Percentiles rank a stretch among this genome's conserved stretches.
These are phyloP conservation scores for Suillus placidus DNA, from an alignment of 768 basidiomycete genomes.

Conservation along the genomic window DNA sequence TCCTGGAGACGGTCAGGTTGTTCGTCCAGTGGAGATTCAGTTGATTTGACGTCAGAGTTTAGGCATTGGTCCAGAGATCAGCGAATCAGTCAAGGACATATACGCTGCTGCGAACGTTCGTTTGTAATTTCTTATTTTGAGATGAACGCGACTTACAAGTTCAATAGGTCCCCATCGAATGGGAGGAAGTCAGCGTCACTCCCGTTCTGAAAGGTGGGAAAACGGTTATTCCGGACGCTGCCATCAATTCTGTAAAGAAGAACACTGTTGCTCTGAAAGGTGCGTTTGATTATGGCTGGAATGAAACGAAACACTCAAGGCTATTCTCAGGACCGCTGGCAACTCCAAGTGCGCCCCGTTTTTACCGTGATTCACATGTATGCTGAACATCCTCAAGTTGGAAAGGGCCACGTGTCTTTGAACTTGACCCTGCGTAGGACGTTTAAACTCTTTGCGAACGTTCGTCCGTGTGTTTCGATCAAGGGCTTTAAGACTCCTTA, in stretches of 20 bases:
- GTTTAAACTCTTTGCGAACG: constrained; percentile 98
- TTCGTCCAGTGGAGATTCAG: constrained; percentile 24
- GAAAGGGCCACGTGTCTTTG: constrained; percentile 97
- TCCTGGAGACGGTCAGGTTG: constrained; percentile 83
- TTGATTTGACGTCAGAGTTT: constrained; percentile 21
- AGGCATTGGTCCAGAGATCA: constrained; percentile 99
- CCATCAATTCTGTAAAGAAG: constrained; percentile 90
- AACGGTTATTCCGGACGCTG: constrained; percentile 92
- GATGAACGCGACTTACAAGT: constrained; percentile 17
- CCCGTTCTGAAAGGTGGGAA: constrained; percentile 94
- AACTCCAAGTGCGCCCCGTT: constrained; percentile 79
- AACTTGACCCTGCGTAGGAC: constrained; percentile 97
- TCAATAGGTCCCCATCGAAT: constrained; percentile 89
- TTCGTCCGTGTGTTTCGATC: constrained; percentile 94
- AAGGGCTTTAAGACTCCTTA: constrained; percentile 98
- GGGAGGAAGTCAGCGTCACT: constrained; percentile 98
- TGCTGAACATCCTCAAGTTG: constrained; percentile 58
- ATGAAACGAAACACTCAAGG: constrained; percentile 8
- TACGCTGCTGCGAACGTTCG: constrained; percentile 84
- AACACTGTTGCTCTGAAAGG: constrained; percentile 99
- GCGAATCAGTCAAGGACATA: constrained; percentile 93
- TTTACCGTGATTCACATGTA: constrained; percentile 19
- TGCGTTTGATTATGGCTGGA: constrained; percentile 32
- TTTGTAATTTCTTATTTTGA: constrained; percentile 9
- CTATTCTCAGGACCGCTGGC: constrained; percentile 78